phyloP scores from a whole-genome alignment of 192 early-diverging fungal species.

The Dissophora ornata region DNA sequence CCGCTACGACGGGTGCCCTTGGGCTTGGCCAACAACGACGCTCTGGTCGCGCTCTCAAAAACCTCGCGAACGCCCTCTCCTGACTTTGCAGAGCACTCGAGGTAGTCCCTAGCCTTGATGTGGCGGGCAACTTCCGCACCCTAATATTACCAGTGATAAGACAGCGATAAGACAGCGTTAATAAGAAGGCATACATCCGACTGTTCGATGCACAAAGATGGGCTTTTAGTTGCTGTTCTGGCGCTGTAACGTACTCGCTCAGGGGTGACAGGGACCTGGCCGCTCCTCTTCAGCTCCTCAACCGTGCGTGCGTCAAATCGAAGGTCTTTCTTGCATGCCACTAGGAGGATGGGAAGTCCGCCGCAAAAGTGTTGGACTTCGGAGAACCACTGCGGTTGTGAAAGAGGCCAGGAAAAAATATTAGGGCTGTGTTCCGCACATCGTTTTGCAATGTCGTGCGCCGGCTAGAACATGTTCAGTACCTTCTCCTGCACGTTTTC shows the following conservation, averaged over 20 bases:
- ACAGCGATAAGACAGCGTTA: no score
- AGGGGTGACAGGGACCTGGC: conserved; percentile 78
- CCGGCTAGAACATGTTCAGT: not conserved
- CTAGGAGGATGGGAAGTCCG: conserved; percentile 85
- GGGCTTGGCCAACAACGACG: conserved; percentile 70
- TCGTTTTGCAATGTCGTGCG: no score
- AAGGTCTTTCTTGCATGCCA: conserved; percentile 91
- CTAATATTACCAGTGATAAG: conserved; percentile 46
- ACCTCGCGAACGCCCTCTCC: conserved; percentile 86
- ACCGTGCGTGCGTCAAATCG: conserved; percentile 83
- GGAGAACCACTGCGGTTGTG: conserved; percentile 82
- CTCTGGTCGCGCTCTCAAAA: conserved; percentile 86
- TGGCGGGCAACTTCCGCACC: conserved; percentile 79
- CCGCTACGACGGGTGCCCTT: conserved; percentile 17
- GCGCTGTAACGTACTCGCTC: conserved; percentile 71
- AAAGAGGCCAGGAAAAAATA: not conserved
- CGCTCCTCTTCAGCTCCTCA: conserved; percentile 77
- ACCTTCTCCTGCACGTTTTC: conserved; percentile 83
- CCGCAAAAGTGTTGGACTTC: conserved; percentile 90
- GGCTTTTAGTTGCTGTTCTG: no score
- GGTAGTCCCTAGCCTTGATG: conserved; percentile 87
- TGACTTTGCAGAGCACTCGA: conserved; percentile 91
- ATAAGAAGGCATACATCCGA: no score
- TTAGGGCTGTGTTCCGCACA: no score
- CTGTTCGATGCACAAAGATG: no score